phyloP scores from a whole-genome alignment of 129 eudicot genomes.

The Pseudognaphalium luteoalbum region DNA sequence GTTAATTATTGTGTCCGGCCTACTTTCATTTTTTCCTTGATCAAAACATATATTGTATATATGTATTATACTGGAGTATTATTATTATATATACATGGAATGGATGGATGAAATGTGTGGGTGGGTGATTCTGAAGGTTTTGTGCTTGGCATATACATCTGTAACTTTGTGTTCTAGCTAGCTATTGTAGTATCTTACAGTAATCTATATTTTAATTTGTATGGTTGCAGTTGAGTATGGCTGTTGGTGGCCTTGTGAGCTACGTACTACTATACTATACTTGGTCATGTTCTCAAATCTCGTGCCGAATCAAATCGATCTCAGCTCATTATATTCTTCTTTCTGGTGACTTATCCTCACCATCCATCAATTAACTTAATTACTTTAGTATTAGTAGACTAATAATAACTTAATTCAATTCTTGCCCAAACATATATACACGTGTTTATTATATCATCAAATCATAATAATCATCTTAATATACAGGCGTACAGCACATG shows the following conservation, averaged over 20 bases:
- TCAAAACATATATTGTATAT: background rate
- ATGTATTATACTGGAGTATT: too few species aligned
- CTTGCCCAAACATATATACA: background rate
- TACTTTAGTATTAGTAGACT: background rate
- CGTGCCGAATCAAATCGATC: conserved; percentile 28
- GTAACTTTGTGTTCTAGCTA: conserved; percentile 8
- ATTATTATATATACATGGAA: too few species aligned
- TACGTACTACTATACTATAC: too few species aligned
- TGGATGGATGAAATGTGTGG: background rate
- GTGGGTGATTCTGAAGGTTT: conserved; percentile 19
- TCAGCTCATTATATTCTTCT: too few species aligned
- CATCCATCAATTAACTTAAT: conserved; percentile 1
- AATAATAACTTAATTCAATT: background rate
- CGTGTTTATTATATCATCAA: conserved; percentile 10
- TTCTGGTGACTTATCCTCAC: too few species aligned
- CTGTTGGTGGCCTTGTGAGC: conserved; percentile 34
- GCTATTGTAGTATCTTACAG: background rate
- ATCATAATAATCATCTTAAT: too few species aligned
- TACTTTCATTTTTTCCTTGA: too few species aligned
- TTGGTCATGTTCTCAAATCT: conserved; percentile 16
- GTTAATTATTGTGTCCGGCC: too few species aligned
- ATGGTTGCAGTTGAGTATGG: conserved; percentile 16
- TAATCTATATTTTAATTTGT: too few species aligned
- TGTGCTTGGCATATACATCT: conserved; percentile 12
- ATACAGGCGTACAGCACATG: background rate